Evolutionary conservation across 352 stramenopile species (phyloP), one percentile per base, ranked within the genome.

Genomic region (Globisporangium viniferum): DNA sequence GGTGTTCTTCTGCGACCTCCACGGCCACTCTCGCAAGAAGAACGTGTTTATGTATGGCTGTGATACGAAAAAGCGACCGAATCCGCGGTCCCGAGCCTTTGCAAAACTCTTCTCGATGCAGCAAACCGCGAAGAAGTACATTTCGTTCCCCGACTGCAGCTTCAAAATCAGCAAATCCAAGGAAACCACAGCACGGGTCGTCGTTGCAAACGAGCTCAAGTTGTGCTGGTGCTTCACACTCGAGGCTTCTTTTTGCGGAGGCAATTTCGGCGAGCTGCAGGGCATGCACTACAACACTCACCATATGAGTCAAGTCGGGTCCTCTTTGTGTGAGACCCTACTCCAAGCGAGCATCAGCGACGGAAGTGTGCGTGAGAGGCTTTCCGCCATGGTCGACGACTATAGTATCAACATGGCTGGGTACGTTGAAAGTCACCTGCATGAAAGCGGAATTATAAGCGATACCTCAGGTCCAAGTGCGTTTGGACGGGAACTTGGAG

Each of bases 1-100:
- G 15, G 79, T 80, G 5, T 89, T 98, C 63, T 97, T 88, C 59
- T 91, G 93, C 36, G 93, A 98, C 73, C 84, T 98, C 53, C 93
- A 98, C 57, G 93, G 92, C n/a, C 93, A 98, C 58, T 96, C 84
- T 0, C 77, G 93, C 18, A 98, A 98, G 73, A 95, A 95, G 64
- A 98, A 98, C 51, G 86, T 98, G 22, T 98, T 98, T 69, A 86
- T 98, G 82, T 98, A 98, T 67, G 95, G 95, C 14, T 97, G 91
- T 35, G 93, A 98, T 53, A 94, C 95, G 10, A 97, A 96, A 66
- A 89, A 91, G 60, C 75, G 81, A 24, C 81, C 88, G 27, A 95
- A 95, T 44, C 89, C 89, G 20, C 75, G 69, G 5, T 88, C 86
- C 5, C 74, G 89, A 8, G 62, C 77, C 2, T 97, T 97, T 66